Conservation (phyloP, 2,329 filamentous ascomycete genomes). For the Leptosphaerulina australis region DNA sequence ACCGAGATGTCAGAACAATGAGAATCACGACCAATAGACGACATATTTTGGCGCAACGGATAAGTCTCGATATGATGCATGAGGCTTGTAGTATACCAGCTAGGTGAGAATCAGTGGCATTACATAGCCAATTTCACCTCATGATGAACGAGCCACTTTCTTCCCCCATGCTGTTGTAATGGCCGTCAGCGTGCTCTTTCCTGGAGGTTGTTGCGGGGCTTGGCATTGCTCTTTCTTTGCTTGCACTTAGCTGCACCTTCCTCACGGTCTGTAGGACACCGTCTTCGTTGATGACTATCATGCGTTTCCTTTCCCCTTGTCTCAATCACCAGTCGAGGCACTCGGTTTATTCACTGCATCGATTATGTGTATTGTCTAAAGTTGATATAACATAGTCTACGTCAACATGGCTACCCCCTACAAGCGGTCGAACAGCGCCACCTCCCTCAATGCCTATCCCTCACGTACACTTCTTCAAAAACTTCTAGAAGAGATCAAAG, state of each 20-base stretch:
- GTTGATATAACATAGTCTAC: slow-evolving; percentile 24
- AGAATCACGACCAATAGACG: slow-evolving; percentile 30
- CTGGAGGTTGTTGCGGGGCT: background rate
- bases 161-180: background rate
- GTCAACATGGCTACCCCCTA: slow-evolving; percentile 36
- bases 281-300: background rate
- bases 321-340: slow-evolving; percentile 1
- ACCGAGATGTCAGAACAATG: slow-evolving; percentile 46
- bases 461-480: slow-evolving; percentile 31
- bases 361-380: slow-evolving; percentile 18
- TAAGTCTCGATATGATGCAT: slow-evolving; percentile 35
- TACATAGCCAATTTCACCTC: slow-evolving; percentile 34
- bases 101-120: slow-evolving; percentile 37
- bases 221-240: background rate
- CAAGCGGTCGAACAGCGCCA: slow-evolving; percentile 10
- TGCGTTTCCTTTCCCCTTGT: slow-evolving; percentile 13
- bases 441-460: slow-evolving; percentile 17
- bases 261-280: background rate
- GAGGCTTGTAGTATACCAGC: slow-evolving; percentile 43
- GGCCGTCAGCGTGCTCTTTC: background rate
- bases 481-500: slow-evolving; percentile 38
- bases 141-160: slow-evolving; percentile 26
- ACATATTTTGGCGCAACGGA: slow-evolving; percentile 30
- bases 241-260: background rate
- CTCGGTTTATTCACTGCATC: slow-evolving; percentile 23